Evolutionary conservation across 2,329 filamentous ascomycete species (phyloP).

Genomic region (Dendrostoma leiphaemia): DNA sequence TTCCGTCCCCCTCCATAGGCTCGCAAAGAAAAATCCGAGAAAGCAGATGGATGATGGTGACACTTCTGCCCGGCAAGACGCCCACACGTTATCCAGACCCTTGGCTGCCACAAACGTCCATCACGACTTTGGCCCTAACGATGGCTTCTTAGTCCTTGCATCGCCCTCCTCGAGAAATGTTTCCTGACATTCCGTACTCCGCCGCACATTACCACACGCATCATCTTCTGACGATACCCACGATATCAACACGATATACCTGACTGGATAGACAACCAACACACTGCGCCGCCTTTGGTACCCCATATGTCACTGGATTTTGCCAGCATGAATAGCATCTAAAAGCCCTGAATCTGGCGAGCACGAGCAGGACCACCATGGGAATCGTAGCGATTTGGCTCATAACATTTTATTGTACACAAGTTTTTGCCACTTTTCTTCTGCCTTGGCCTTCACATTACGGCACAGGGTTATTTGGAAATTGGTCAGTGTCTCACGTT

Average conservation of each 20-base stretch:
- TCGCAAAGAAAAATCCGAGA: not conserved
- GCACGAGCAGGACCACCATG: no score
- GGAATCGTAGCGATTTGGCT: not conserved
- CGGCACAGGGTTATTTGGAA: not conserved
- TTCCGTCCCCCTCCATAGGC: not conserved
- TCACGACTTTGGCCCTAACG: not conserved
- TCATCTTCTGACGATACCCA: no score
- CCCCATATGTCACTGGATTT: no score
- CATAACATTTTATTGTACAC: not conserved
- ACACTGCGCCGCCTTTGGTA: no score
- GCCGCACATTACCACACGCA: no score
- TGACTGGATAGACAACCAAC: not conserved
- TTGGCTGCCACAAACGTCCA: no score
- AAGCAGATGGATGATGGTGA: slow-evolving; percentile 4
- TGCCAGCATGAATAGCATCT: not conserved
- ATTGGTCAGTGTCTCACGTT: not conserved
- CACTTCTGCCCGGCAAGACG: not conserved
- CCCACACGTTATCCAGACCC: no score
- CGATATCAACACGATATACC: not conserved
- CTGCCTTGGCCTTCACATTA: not conserved
- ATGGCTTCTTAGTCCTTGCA: no score
- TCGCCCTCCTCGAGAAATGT: no score
- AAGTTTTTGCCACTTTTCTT: not conserved
- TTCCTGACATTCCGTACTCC: no score
- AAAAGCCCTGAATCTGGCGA: not conserved